These are phyloP conservation scores for Coemansia sp. DNA, from an alignment of 192 early-diverging fungal species.

Conservation along the genomic window DNA sequence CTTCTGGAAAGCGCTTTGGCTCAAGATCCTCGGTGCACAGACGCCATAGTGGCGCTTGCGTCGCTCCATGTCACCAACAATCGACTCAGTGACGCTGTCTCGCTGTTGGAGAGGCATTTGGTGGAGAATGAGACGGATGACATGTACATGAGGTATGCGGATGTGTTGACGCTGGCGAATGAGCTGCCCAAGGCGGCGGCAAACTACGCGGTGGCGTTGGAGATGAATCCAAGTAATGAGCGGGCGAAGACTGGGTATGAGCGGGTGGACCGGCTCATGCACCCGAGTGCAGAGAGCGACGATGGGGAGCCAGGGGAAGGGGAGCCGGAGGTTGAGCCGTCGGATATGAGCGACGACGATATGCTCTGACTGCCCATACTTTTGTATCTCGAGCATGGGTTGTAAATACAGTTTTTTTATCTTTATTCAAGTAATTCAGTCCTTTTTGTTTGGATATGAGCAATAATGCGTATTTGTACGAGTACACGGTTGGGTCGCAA, in stretches of 20 bases:
- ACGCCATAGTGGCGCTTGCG: conserved; percentile 38
- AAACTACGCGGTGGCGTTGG: conserved; percentile 39
- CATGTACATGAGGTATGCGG: conserved; percentile 47
- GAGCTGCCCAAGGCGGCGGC: conserved; percentile 39
- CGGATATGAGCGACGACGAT: conserved; percentile 21
- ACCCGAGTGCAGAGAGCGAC: conserved; percentile 16
- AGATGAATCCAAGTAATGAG: conserved; percentile 34
- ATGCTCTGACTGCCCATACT: conserved; percentile 8
- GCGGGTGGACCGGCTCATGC: conserved; percentile 46
- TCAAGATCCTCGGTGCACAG: conserved; percentile 17
- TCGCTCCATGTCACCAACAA: conserved; percentile 34
- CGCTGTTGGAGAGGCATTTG: conserved; percentile 28
- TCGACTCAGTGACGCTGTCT: conserved; percentile 13
- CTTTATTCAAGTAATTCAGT: conserved; percentile 3
- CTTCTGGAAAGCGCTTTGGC: conserved; percentile 34
- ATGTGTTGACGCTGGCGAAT: conserved; percentile 48
- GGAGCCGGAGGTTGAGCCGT: conserved; percentile 10
- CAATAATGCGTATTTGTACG: conserved; percentile 12
- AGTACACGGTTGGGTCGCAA: conserved; percentile 9
- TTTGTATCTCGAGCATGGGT: not conserved
- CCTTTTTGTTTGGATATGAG: not conserved
- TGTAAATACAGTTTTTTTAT: not conserved
- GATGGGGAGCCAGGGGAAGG: conserved; percentile 4
- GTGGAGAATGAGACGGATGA: conserved; percentile 40
- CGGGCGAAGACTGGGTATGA: conserved; percentile 32